These are phyloP conservation scores for Colletotrichum trifolii DNA, from an alignment of 2,329 filamentous ascomycete species.

Conservation along the genomic window DNA sequence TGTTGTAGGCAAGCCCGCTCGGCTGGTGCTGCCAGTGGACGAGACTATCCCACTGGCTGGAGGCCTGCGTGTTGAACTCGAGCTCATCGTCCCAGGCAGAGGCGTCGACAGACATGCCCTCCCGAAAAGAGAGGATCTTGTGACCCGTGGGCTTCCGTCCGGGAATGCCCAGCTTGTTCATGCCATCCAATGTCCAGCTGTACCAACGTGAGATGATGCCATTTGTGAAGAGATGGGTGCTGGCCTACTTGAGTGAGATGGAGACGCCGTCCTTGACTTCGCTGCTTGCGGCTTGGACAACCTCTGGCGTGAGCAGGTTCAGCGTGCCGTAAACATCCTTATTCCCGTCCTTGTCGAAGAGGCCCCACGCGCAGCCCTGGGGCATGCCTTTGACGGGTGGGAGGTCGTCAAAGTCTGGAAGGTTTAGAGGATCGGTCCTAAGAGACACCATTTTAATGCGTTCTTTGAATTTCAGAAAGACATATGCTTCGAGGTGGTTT, in stretches of 20 bases:
- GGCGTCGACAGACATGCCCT: conserved; percentile 41
- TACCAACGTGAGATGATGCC: background rate
- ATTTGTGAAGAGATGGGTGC: background rate
- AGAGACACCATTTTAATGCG: background rate
- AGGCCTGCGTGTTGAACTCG: conserved; percentile 65
- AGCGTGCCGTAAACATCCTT: conserved; percentile 63
- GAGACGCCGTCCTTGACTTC: conserved; percentile 61
- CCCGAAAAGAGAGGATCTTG: conserved; percentile 48
- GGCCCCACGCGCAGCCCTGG: conserved; percentile 62
- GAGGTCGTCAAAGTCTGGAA: conserved; percentile 58
- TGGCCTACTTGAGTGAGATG: conserved; percentile 62
- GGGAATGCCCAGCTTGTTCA: conserved; percentile 48
- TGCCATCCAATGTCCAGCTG: conserved; percentile 57
- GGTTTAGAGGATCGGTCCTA: background rate
- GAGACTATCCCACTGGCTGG: conserved; percentile 67
- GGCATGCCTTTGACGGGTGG: conserved; percentile 56
- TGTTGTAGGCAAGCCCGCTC: conserved; percentile 61
- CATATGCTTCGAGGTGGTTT: too few species aligned
- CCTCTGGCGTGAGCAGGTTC: conserved; percentile 61
- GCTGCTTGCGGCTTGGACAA: conserved; percentile 52
- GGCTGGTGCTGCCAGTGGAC: conserved; percentile 58
- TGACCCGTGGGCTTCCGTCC: conserved; percentile 50
- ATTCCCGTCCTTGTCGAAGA: conserved; percentile 61
- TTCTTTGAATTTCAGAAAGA: too few species aligned
- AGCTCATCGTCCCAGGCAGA: conserved; percentile 61